Evolutionary conservation across 2,329 filamentous ascomycete species (phyloP), one percentile per base, ranked within the genome.

Genomic region (Cercospora sp.): DNA sequence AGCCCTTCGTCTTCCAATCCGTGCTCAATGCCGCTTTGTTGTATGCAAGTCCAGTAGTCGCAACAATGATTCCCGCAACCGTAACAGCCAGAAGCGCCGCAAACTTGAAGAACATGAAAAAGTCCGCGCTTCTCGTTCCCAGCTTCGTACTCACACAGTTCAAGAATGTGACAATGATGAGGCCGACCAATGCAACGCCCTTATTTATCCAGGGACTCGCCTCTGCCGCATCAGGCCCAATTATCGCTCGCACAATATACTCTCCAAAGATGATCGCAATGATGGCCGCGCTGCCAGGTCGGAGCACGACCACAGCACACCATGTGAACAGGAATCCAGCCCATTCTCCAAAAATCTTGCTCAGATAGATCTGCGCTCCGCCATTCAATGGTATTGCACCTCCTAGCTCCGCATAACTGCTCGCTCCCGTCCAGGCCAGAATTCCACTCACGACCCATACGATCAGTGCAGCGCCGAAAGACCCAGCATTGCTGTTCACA

Each of bases 181-280:
- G 82, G 2, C 92, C 94, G 7, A 88, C 82, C 68, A 98, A 80
- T 1, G 94, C 95, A 33, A 97, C 91, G 2, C 85, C 87, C 82
- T 98, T 99, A 83, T 92, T 93, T 76, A 97, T 87, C 94, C 94
- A 98, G 1, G 89, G 87, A 76, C 88, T 95, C 65, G 93, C 86
- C 26, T 89, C 88, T 75, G 91, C 89, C 2, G 91, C 91, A 67
- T 97, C 92, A n/a, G 93, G 89, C 8, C 94, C 94, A 67, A 97
- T 90, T 53, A 91, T 86, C 13, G 93, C 94, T 58, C 93, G 87
- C 63, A 97, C 92, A n/a, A 97, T 83, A 77, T 99, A 99, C 81
- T 99, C 95, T 53, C 95, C 95, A 84, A 98, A 97, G 76, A 99
- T 97, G 73, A 99, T 97, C 72, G 94, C 87, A 72, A 99, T 93